These are phyloP conservation scores for Massarina eburnea DNA, from an alignment of 2,329 filamentous ascomycete genomes.

Conservation along the genomic window DNA sequence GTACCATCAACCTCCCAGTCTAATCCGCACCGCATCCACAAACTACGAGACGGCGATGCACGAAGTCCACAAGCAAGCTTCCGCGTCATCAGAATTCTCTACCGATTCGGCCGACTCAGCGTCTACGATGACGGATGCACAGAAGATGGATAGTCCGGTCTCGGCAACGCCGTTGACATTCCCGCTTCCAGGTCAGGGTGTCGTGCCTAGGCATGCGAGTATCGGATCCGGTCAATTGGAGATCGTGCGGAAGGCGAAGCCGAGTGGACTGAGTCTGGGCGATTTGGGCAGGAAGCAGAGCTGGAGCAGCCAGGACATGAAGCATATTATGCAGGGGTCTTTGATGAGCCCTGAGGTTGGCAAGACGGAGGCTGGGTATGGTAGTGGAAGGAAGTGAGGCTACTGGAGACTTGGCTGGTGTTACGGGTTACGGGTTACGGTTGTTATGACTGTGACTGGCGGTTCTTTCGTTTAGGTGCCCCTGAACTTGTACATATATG, in stretches of 20 bases:
- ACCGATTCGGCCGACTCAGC: conserved; percentile 13
- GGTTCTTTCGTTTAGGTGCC: too few species aligned
- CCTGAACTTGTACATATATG: too few species aligned
- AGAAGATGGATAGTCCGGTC: conserved; percentile 17
- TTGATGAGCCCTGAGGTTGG: conserved; percentile 18
- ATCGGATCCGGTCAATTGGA: conserved; percentile 27
- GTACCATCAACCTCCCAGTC: conserved; percentile 26
- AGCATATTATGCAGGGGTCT: conserved; percentile 30
- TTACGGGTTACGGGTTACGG: too few species aligned
- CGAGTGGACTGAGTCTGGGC: conserved; percentile 33
- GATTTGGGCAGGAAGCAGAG: conserved; percentile 32
- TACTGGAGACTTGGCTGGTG: too few species aligned
- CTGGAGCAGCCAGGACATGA: conserved; percentile 40
- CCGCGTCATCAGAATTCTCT: conserved; percentile 27
- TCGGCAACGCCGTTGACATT: conserved; percentile 20
- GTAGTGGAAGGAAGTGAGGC: conserved; percentile 9
- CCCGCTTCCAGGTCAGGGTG: conserved; percentile 33
- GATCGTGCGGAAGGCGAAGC: conserved; percentile 30
- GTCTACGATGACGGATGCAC: conserved; percentile 10
- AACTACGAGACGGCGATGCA: conserved; percentile 36
- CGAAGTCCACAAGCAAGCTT: conserved; percentile 20
- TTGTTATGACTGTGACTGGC: too few species aligned
- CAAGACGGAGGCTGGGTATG: conserved; percentile 29
- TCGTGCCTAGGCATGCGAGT: conserved; percentile 34
- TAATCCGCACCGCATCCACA: conserved; percentile 25